Conservation (phyloP, 2,329 filamentous ascomycete species). For the Chrysoporthe austroafricana region DNA sequence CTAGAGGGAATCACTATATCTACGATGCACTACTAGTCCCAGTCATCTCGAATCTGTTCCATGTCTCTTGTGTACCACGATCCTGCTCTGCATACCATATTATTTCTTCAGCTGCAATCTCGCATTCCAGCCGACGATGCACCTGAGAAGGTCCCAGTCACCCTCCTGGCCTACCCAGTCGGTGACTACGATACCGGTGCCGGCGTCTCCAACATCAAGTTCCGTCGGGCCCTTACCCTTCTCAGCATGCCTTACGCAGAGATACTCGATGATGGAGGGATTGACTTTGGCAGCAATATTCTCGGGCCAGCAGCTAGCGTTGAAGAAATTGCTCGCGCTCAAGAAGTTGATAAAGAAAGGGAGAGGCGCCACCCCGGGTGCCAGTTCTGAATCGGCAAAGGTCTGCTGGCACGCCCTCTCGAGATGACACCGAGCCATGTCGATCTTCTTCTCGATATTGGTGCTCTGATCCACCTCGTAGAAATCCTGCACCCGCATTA, state of each 20-base stretch:
- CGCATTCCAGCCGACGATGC: constrained; percentile 90
- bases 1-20: not conserved
- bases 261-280: constrained; percentile 69
- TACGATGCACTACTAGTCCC: not conserved
- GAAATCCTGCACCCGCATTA: constrained; percentile 89
- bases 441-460: constrained; percentile 81
- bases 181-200: constrained; percentile 86
- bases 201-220: constrained; percentile 67
- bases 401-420: constrained; percentile 66
- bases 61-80: not conserved
- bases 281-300: constrained; percentile 87
- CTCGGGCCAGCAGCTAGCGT: constrained; percentile 88
- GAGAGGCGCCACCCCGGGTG: constrained; percentile 33
- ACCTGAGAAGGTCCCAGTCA: constrained; percentile 88
- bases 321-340: constrained; percentile 93
- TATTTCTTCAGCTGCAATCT: constrained; percentile 54
- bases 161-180: constrained; percentile 89
- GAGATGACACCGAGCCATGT: constrained; percentile 73
- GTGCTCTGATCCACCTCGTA: constrained; percentile 80
- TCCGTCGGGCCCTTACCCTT: constrained; percentile 53
- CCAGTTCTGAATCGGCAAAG: constrained; percentile 39
- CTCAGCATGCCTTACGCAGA: constrained; percentile 61
- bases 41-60: not conserved
- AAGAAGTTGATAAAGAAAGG: constrained; percentile 92
- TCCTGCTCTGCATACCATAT: not conserved